Evolutionary conservation across 2,329 filamentous ascomycete genomes (phyloP).

Genomic region (Cytospora piceicola): DNA sequence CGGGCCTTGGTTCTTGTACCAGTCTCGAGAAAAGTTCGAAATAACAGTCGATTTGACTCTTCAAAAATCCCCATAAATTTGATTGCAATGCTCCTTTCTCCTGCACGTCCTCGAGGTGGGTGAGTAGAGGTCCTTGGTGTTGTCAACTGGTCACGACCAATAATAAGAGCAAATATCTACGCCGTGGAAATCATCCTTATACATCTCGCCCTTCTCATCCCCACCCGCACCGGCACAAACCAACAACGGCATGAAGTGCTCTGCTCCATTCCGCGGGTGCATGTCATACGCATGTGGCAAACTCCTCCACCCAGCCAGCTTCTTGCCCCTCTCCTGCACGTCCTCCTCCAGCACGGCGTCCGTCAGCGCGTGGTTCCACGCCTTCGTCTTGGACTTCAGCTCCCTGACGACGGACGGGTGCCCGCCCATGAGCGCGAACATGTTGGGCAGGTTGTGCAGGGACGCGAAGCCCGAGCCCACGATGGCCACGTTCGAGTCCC

Average conservation of each 20-base stretch:
- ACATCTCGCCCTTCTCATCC: conserved; percentile 15
- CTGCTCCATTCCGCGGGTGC: conserved; percentile 57
- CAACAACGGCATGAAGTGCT: conserved; percentile 63
- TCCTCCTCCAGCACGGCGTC: conserved; percentile 44
- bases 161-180: conserved; percentile 16
- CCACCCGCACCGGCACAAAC: conserved; percentile 40
- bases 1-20: too few species aligned
- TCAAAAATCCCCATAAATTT: too few species aligned
- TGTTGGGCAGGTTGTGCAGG: conserved; percentile 57
- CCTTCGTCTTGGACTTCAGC: conserved; percentile 37
- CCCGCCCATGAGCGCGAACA: conserved; percentile 44
- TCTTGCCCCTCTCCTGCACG: conserved; percentile 42
- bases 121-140: background rate
- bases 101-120: background rate
- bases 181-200: conserved; percentile 18
- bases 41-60: too few species aligned
- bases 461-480: conserved; percentile 64
- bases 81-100: background rate
- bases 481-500: conserved; percentile 58
- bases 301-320: conserved; percentile 51
- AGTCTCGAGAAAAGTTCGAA: too few species aligned
- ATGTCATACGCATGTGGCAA: conserved; percentile 54
- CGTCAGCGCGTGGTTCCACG: conserved; percentile 53
- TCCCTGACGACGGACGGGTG: conserved; percentile 32
- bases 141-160: conserved; percentile 20